Evolutionary conservation across 345 rosid species (phyloP), one percentile per base, ranked within the genome.

Genomic region (Gossypioides kirkii): DNA sequence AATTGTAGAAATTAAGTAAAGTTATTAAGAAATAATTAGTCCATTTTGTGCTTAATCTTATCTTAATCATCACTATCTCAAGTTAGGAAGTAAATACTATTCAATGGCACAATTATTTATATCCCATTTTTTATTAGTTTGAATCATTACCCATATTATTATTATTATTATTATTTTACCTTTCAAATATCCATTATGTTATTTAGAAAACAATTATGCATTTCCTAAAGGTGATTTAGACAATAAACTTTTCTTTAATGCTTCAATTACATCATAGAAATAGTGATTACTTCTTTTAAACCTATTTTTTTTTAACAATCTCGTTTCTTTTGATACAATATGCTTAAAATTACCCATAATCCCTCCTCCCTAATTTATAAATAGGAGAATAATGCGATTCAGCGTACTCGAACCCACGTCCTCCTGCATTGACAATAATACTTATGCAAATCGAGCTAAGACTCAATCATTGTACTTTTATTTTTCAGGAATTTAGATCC

Each of bases 31-130:
- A 32, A 2, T n/a, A 62, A 38, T 10, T 62, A 62, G 46, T 11
- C 3, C 41, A n/a, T 38, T n/a, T 38, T n/a, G 6, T 0, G 20
- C 28, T 32, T 41, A 63, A 18, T 5, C 17, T 63, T 63, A 56
- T 63, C 68, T 63, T 41, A 41, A 63, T 63, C 49, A 38, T 63
- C 49, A 63, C 26, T 41, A 63, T 41, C 49, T 63, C 5, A 10
- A 18, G 26, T 18, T 41, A 22, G 12, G 32, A 56, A 32, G 22
- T 17, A 38, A 64, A 55, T 55, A 55, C 28, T 22, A 55, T 55
- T 22, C 65, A 32, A 61, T 13, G 14, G 38, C 54, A 66, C 47
- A 67, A 67, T 67, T 67, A 47, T 67, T 47, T 46, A 13, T 25
- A 25, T 8, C 56, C n/a, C 56, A 46, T 46, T 47, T 14, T 32